Conservation (phyloP, 1,284 basidiomycete genomes). For the Malassezia restricta region DNA sequence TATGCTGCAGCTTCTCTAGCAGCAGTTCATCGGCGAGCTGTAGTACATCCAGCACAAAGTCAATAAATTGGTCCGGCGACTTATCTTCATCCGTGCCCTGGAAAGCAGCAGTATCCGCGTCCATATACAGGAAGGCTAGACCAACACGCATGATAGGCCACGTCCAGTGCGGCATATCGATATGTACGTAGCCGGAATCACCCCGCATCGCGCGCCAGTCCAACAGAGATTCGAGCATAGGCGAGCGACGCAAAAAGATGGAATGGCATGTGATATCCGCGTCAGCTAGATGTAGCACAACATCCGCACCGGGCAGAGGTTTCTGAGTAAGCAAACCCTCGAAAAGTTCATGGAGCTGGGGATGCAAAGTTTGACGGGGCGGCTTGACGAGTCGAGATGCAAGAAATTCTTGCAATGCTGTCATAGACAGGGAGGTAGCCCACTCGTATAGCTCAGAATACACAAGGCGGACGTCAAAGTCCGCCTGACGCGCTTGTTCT, state of each 20-base stretch:
- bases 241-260: conserved; percentile 63
- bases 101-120: conserved; percentile 59
- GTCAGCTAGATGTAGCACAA: conserved; percentile 64
- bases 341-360: conserved; percentile 53
- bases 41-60: conserved; percentile 77
- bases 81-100: conserved; percentile 46
- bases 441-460: conserved; percentile 54
- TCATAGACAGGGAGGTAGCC: conserved; percentile 50
- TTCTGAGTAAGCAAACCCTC: conserved; percentile 12
- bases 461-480: conserved; percentile 55
- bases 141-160: conserved; percentile 69
- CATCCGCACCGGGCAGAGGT: conserved; percentile 49
- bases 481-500: conserved; percentile 49
- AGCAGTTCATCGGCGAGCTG: conserved; percentile 78
- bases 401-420: conserved; percentile 48
- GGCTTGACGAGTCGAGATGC: conserved; percentile 35
- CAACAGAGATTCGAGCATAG: conserved; percentile 78
- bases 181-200: conserved; percentile 53
- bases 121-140: conserved; percentile 66
- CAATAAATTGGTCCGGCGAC: conserved; percentile 64
- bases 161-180: conserved; percentile 63
- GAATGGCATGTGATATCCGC: conserved; percentile 62
- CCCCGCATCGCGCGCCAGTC: conserved; percentile 64
- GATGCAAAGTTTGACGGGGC: conserved; percentile 50
- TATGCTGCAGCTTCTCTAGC: conserved; percentile 66